phyloP scores from a whole-genome alignment of 331 rosid species.

The Malus hybrid region DNA sequence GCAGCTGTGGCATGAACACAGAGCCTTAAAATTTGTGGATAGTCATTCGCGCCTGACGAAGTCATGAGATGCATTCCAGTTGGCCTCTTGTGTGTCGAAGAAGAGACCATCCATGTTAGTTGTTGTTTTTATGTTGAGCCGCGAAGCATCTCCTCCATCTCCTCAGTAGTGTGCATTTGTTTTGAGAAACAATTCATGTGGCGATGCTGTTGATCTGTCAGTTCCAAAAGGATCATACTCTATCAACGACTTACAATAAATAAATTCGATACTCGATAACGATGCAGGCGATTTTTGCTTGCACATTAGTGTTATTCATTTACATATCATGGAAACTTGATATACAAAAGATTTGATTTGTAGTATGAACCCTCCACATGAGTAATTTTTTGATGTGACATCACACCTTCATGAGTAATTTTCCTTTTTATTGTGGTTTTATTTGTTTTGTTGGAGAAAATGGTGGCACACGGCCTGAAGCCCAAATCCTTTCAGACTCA shows the following conservation, averaged over 20 bases:
- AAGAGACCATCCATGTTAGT: slow-evolving; percentile 27
- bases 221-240: neutral
- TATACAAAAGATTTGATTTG: no score
- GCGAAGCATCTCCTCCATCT: slow-evolving; percentile 8
- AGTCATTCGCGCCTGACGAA: slow-evolving; percentile 3
- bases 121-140: slow-evolving; percentile 16
- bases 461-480: no score
- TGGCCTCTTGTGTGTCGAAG: slow-evolving; percentile 28
- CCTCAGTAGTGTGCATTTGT: slow-evolving; percentile 19
- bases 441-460: no score
- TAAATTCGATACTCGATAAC: slow-evolving; percentile 20
- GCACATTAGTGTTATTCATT: no score
- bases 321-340: no score
- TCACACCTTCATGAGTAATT: no score
- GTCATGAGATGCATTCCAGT: slow-evolving; percentile 25
- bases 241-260: neutral
- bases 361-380: no score
- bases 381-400: no score
- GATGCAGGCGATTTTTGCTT: neutral
- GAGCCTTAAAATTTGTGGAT: slow-evolving; percentile 18
- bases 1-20: slow-evolving; percentile 20
- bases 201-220: neutral
- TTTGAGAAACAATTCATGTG: neutral
- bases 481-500: no score
- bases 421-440: no score